A percentile compares a stretch with the other conserved stretches of the same genome.
These are phyloP conservation scores for Pseudozyma pruni DNA, from an alignment of 1,284 basidiomycete species.

Conservation along the genomic window DNA sequence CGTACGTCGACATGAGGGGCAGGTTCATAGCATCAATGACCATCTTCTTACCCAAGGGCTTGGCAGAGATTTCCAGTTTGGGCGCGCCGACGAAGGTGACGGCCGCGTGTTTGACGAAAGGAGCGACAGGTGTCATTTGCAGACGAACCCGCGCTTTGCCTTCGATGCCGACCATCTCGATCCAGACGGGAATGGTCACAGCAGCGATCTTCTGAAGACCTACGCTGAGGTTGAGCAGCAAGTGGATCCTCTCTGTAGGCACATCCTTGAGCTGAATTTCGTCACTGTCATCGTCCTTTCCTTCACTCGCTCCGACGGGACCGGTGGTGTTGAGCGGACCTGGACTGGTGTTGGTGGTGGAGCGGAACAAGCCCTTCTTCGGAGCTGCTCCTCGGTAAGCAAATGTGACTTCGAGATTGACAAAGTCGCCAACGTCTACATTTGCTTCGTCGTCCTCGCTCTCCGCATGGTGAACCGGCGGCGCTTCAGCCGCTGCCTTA, in stretches of 20 bases:
- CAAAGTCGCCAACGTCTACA: constrained; percentile 56
- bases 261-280: constrained; percentile 25
- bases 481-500: not conserved
- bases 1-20: constrained; percentile 60
- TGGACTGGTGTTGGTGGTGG: constrained; percentile 18
- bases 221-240: constrained; percentile 59
- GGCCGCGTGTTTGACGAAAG: constrained; percentile 62
- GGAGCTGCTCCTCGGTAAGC: constrained; percentile 49
- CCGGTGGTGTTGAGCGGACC: constrained; percentile 21
- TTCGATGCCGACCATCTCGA: constrained; percentile 62
- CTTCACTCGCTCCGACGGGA: constrained; percentile 15
- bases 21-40: constrained; percentile 65
- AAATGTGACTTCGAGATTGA: constrained; percentile 60
- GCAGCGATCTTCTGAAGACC: constrained; percentile 64
- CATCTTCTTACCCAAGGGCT: constrained; percentile 61
- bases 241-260: constrained; percentile 50
- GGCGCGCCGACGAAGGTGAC: constrained; percentile 59
- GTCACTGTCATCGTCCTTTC: constrained; percentile 8
- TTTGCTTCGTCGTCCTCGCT: constrained; percentile 20
- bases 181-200: constrained; percentile 62
- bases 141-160: constrained; percentile 62
- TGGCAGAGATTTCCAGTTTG: constrained; percentile 61
- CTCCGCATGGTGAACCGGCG: constrained; percentile 4
- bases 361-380: constrained; percentile 35
- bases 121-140: constrained; percentile 56